Base-by-base conservation (phyloP, 2,329 filamentous ascomycete species). In the Cytospora schulzeri region DNA sequence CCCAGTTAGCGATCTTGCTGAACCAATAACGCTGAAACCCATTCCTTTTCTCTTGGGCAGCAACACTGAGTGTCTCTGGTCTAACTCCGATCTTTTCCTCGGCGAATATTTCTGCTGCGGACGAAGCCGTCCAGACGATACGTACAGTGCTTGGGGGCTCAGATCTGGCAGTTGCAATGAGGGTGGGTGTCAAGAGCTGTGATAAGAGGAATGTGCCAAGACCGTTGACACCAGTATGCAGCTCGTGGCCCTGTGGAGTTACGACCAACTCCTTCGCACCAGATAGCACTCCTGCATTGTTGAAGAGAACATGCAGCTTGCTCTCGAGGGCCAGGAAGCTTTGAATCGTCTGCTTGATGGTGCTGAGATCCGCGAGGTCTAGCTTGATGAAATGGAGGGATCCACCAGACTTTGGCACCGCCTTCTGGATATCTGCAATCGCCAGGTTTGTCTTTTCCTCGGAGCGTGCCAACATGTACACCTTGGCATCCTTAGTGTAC, bases 391-490 rank as follows among this genome's bases (percentile, higher is more conserved):
- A 74, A 24, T 72, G 67, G 28, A 79, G 72, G 1, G 58, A 62
- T 12, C 67, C 71, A 12, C 69, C 71, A 22, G 70, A 67, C 12
- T 67, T 31, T 7, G 66, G 56, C 17, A 9, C 28, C 17, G 59
- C 24, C 3, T 62, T 52, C 54, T 76, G 71, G 67, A 84, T 79
- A 14, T 71, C 65, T 19, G 72, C 69, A 55, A 85, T 80, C 29
- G 80, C 79, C 0, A 68, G 62, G 7, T 75, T 71, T 35, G 75
- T 79, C 66, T 80, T 80, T 17, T 74, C 68, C 48, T 73, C 67
- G 5, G 76, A 78, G 50, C 83, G 80, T 5, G 77, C 78, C 4
- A 80, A 80, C 57, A 85, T 70, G 70, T 84, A 85, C 45, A 86
- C 79, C 8, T 75, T 83, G 58, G 74, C 82, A 60, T 82, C 79